These are phyloP conservation scores for Sphaceloma murrayae DNA, from an alignment of 2,329 filamentous ascomycete genomes.

Conservation along the genomic window DNA sequence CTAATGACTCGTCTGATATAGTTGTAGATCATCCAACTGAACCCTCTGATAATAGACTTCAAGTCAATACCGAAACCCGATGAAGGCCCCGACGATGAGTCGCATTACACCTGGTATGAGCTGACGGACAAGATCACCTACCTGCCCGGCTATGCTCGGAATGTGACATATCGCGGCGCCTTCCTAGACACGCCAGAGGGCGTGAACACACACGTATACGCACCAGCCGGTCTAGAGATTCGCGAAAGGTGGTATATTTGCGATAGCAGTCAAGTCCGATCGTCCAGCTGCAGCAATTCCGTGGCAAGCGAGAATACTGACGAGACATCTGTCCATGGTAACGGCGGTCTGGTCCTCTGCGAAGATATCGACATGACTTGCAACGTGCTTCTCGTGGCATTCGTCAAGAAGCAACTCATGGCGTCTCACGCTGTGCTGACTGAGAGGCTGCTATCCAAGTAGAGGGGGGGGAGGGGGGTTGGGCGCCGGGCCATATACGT, in stretches of 20 bases:
- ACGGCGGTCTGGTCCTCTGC: background rate
- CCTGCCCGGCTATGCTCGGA: slow-evolving; percentile 3
- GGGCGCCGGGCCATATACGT: too few relatives aligned
- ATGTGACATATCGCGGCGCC: slow-evolving; percentile 12
- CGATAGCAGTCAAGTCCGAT: background rate
- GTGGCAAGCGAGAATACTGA: background rate
- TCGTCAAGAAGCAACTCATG: slow-evolving; percentile 13
- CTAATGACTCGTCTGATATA: background rate
- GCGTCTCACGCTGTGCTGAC: slow-evolving; percentile 11
- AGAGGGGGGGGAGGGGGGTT: background rate
- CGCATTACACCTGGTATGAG: slow-evolving; percentile 15
- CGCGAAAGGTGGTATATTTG: slow-evolving; percentile 10
- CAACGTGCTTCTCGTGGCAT: slow-evolving; percentile 6
- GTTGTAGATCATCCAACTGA: slow-evolving; percentile 5
- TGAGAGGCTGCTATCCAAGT: slow-evolving; percentile 2
- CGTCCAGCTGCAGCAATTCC: background rate
- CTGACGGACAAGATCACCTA: slow-evolving; percentile 16
- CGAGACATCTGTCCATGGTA: background rate
- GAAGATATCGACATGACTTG: slow-evolving; percentile 16
- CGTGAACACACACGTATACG: slow-evolving; percentile 10
- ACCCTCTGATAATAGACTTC: slow-evolving; percentile 13
- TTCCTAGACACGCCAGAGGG: slow-evolving; percentile 14
- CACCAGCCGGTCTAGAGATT: slow-evolving; percentile 13
- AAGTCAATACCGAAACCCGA: background rate
- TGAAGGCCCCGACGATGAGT: slow-evolving; percentile 8